phyloP scores from a whole-genome alignment of 2,329 filamentous ascomycete species.

The Chaetomium olivaceum region DNA sequence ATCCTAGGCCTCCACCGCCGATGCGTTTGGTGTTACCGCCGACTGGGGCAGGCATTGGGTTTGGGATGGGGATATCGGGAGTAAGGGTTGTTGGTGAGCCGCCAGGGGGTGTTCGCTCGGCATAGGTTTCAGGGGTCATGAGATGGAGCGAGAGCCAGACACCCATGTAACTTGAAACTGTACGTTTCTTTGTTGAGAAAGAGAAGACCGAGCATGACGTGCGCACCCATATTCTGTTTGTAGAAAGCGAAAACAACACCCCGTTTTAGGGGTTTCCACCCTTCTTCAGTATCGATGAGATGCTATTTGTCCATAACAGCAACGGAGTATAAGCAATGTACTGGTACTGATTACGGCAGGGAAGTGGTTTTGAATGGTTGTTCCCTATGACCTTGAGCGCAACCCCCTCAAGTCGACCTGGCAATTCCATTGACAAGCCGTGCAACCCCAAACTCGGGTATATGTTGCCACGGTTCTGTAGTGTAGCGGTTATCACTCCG shows the following conservation, averaged over 20 bases:
- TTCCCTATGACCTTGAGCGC: not conserved
- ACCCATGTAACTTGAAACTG: too few species aligned
- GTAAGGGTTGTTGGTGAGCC: not conserved
- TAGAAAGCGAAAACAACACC: not conserved
- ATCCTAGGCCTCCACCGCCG: not conserved
- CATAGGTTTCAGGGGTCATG: too few species aligned
- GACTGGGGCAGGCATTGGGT: too few species aligned
- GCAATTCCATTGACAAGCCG: not conserved
- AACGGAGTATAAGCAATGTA: not conserved
- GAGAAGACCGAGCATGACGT: too few species aligned
- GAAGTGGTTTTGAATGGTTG: not conserved
- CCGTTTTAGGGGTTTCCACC: too few species aligned
- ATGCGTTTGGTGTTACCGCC: not conserved
- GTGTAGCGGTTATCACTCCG: slow-evolving; percentile 22
- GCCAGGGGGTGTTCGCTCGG: too few species aligned
- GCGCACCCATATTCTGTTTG: too few species aligned
- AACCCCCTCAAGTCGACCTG: not conserved
- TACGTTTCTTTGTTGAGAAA: too few species aligned
- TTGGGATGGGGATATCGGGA: not conserved
- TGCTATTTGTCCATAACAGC: not conserved
- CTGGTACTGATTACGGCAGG: not conserved
- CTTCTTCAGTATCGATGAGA: not conserved
- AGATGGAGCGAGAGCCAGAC: too few species aligned
- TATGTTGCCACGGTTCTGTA: slow-evolving; percentile 9
- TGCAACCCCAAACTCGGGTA: not conserved